Evolutionary conservation across 1,139 yeast genomes (phyloP), one percentile per base, ranked within the genome.

Genomic region (Suhomyces coccinellae): DNA sequence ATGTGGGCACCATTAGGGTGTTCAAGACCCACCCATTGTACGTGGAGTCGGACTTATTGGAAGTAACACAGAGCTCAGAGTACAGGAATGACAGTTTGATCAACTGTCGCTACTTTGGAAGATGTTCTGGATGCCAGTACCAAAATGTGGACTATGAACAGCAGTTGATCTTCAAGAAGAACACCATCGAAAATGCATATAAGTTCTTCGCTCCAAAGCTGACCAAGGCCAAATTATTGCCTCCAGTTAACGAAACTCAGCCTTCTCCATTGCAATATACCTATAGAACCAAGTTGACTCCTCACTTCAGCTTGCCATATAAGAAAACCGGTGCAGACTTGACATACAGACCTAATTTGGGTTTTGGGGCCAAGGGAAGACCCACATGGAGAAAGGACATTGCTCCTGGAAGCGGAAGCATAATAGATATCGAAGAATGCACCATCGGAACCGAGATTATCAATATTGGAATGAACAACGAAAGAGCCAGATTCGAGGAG

Each of bases 381-480:
- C 93, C 84, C 27, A 71, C 64, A 54, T 91, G 83, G 89, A 73
- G 90, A 58, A 54, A 61, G 22, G 73, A 71, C n/a, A 71, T 62
- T 24, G 42, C 36, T 9, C 9, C 27, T 17, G 85, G 85, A 20
- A 62, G 62, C 32, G 72, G 66, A 14, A 63, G 77, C 10, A 80
- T 83, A 36, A 69, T 93, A 52, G 99, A 93, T 63, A 91, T 93
- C 52, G 99, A 93, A 61, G 97, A 90, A 53, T 93, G 99, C 65
- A 71, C 83, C 6, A 89, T 93, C 54, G 99, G 97, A 6, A 93
- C 99, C 0, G 69, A 72, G 2, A 81, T 87, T 30, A 76, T 93
- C 30, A 87, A 91, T 62, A 62, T 69, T 38, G 97, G 96, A 1
- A 71, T 91, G 74, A 62, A 65, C n/a, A 79, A 82, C 55, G 96